These are phyloP conservation scores for Quercus phellos DNA, from an alignment of 331 rosid genomes.

Conservation along the genomic window DNA sequence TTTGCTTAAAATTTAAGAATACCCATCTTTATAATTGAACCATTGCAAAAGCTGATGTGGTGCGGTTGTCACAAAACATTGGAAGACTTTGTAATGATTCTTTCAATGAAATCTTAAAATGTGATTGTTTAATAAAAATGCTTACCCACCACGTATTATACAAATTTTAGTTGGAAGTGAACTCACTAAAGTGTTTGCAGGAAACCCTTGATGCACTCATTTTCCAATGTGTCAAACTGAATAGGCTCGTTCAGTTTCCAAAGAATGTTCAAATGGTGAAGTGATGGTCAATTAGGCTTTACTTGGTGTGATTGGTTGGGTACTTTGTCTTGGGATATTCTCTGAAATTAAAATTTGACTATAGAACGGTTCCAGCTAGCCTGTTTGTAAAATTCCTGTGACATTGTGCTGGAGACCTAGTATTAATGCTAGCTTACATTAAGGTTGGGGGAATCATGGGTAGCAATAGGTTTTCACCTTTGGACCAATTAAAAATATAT, in stretches of 20 bases:
- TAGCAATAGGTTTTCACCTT: not conserved
- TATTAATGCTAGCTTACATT: not conserved
- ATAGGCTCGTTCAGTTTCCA: not conserved
- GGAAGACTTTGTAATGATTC: not conserved
- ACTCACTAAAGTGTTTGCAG: not conserved
- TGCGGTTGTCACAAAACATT: not conserved
- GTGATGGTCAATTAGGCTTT: not conserved
- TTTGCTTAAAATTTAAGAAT: too few species aligned
- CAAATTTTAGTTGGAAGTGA: not conserved
- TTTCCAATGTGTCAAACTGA: not conserved
- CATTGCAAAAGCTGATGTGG: not conserved
- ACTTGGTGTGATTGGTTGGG: not conserved
- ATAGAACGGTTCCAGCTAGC: not conserved
- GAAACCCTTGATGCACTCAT: not conserved
- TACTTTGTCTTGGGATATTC: not conserved
- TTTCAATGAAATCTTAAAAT: not conserved
- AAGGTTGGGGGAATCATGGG: not conserved
- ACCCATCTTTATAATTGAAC: not conserved
- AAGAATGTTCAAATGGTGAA: not conserved
- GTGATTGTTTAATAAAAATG: not conserved
- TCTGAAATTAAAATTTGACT: not conserved
- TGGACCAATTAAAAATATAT: not conserved
- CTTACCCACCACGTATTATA: not conserved
- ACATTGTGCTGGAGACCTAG: not conserved
- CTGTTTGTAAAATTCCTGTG: not conserved